Evolutionary conservation across 1,284 basidiomycete genomes (phyloP).

Genomic region (Trichosporon sp.): DNA sequence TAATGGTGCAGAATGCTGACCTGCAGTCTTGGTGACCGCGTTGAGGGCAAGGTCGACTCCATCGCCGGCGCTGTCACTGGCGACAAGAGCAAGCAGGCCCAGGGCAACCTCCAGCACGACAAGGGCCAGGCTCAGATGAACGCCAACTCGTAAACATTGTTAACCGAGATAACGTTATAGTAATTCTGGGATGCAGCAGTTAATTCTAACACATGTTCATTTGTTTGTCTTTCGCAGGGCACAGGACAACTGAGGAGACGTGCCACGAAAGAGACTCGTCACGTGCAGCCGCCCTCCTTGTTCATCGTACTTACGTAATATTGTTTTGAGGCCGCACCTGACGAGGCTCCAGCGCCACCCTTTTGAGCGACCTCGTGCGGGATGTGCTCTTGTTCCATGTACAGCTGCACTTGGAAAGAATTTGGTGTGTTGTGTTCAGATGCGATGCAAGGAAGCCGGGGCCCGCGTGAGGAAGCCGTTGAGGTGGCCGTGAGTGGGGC

Average conservation of each 20-base stretch:
- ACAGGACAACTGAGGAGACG: neutral
- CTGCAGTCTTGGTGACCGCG: constrained; percentile 53
- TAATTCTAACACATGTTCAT: neutral
- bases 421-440: no score
- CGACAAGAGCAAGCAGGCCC: constrained; percentile 59
- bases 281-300: neutral
- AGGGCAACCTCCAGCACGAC: constrained; percentile 57
- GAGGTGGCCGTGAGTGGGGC: neutral
- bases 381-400: no score
- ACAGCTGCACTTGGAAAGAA: no score
- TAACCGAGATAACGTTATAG: neutral
- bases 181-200: neutral
- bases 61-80: constrained; percentile 62
- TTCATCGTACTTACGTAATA: neutral
- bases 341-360: no score
- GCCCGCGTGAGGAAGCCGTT: no score
- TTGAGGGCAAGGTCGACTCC: constrained; percentile 63
- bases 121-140: constrained; percentile 57
- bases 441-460: no score
- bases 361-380: no score
- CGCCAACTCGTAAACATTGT: constrained; percentile 22
- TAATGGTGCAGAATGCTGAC: neutral
- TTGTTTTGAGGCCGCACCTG: no score
- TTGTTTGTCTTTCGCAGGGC: neutral
- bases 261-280: neutral